A percentile compares a stretch with the other conserved stretches of the same genome.
phyloP scores from a whole-genome alignment of 805 yeast species.

The Candida ovalis region DNA sequence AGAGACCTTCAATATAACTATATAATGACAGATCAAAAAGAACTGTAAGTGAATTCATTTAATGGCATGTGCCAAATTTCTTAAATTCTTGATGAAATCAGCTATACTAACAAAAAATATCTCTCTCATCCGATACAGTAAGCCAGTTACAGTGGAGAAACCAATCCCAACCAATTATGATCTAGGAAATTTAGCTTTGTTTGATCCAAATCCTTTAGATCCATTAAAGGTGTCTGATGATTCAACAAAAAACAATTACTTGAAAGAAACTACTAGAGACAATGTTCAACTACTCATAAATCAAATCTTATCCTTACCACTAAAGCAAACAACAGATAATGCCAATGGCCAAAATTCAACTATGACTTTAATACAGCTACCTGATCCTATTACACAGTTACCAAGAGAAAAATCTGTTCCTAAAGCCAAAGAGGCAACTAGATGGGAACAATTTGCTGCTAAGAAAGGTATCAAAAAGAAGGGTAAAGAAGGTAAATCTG shows the following conservation, averaged over 20 bases:
- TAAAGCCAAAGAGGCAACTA: constrained; percentile 85
- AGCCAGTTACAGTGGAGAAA: constrained; percentile 86
- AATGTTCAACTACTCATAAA: constrained; percentile 88
- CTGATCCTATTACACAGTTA: constrained; percentile 73
- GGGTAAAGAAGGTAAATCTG: constrained; percentile 84
- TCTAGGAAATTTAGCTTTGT: constrained; percentile 85
- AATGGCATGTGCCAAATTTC: background rate
- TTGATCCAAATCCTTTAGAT: constrained; percentile 86
- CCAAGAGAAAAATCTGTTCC: constrained; percentile 98
- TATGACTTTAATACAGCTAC: constrained; percentile 79
- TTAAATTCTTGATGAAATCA: background rate
- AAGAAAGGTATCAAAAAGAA: constrained; percentile 92
- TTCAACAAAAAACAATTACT: constrained; percentile 54
- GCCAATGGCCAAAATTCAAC: constrained; percentile 55
- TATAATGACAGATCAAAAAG: constrained; percentile 10
- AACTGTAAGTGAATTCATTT: constrained; percentile 15
- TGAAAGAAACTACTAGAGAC: constrained; percentile 74
- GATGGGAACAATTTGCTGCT: constrained; percentile 96
- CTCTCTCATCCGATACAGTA: constrained; percentile 25
- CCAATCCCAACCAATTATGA: constrained; percentile 87
- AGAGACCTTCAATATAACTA: background rate
- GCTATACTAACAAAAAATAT: background rate
- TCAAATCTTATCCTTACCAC: constrained; percentile 86
- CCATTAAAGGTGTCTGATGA: constrained; percentile 51
- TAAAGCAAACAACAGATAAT: constrained; percentile 67